Evolutionary conservation across 768 basidiomycete species (phyloP), one percentile per base, ranked within the genome.

Genomic region (Auriscalpium orientale): DNA sequence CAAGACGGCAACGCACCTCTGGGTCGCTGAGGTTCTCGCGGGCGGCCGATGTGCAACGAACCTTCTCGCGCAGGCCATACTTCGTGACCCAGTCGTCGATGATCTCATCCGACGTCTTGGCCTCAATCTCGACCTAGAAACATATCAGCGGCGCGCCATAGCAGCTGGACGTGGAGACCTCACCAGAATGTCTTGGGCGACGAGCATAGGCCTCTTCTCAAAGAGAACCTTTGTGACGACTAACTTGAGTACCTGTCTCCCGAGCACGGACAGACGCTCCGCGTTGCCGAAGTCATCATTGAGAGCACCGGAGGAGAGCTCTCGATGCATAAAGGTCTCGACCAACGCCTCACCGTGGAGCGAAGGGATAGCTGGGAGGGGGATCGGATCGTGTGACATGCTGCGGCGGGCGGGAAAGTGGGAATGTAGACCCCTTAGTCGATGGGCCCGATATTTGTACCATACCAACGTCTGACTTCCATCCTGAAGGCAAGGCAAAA

Each of bases 321-420:
- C 85, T 62, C 70, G 76, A 65, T 90, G 87, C 12, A 85, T 87
- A 63, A 79, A 88, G 52, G 87, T 82, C 61, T 85, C 79, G 53
- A 89, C 77, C 60, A 82, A 71, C 38, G 81, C 70, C 51, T 84
- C 80, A 53, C 74, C 76, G 34, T 73, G 72, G 55, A 80, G 71
- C 65, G 72, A 74, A 46, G 81, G 86, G 58, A 80, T 65, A 21
- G 71, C 71, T 49, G 77, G 79, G 50, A 70, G 64, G 56, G 28
- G 28, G 28, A 5, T 28, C 4, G 28, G 5, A 28, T 28, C 2
- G 4, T 28, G 28, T 28, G 28, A 28, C 28, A 28, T 28, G 28
- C 1, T 28, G 28, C 28, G 4, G 4, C 5, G 7, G 2, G 22
- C 22, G 22, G 22, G 22, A 28, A 5, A 28, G 28, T 28, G 28